phyloP scores from a whole-genome alignment of 1,284 basidiomycete species.

The Apiotrichum sp. region DNA sequence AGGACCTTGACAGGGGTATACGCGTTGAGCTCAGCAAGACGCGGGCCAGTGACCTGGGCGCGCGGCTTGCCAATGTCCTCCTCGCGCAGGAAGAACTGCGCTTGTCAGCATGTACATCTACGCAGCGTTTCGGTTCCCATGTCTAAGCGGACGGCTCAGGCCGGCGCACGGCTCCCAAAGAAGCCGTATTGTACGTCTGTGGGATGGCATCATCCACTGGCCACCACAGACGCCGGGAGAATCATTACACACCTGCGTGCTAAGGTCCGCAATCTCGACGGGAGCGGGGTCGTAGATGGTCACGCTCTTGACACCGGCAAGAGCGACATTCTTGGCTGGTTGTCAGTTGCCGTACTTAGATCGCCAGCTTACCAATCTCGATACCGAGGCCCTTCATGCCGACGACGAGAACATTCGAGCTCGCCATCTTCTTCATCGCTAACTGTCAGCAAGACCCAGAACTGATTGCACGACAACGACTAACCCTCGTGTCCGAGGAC shows the following conservation, averaged over 20 bases:
- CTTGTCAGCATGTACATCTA: neutral
- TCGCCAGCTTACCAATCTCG: constrained; percentile 71
- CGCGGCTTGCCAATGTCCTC: constrained; percentile 82
- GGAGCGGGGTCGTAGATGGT: constrained; percentile 92
- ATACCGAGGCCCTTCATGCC: constrained; percentile 90
- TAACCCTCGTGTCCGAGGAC: constrained; percentile 92
- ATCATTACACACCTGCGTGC: constrained; percentile 66
- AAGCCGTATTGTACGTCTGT: too few relatives aligned
- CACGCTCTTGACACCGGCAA: constrained; percentile 97
- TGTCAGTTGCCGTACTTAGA: constrained; percentile 7
- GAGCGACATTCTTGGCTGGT: constrained; percentile 89
- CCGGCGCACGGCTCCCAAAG: too few relatives aligned
- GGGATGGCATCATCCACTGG: too few relatives aligned
- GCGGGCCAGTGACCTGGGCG: constrained; percentile 77
- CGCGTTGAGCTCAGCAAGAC: constrained; percentile 89
- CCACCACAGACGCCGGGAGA: too few relatives aligned
- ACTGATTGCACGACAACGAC: neutral
- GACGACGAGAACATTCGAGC: constrained; percentile 90
- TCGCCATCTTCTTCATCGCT: constrained; percentile 99
- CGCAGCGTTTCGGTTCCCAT: too few relatives aligned
- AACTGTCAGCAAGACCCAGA: constrained; percentile 5
- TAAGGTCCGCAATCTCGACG: constrained; percentile 78
- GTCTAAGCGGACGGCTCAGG: too few relatives aligned
- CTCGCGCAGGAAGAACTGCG: constrained; percentile 89
- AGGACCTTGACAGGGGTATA: constrained; percentile 90